Conservation (phyloP, 2,329 filamentous ascomycete species). For the Ceratocystis huliohia region DNA sequence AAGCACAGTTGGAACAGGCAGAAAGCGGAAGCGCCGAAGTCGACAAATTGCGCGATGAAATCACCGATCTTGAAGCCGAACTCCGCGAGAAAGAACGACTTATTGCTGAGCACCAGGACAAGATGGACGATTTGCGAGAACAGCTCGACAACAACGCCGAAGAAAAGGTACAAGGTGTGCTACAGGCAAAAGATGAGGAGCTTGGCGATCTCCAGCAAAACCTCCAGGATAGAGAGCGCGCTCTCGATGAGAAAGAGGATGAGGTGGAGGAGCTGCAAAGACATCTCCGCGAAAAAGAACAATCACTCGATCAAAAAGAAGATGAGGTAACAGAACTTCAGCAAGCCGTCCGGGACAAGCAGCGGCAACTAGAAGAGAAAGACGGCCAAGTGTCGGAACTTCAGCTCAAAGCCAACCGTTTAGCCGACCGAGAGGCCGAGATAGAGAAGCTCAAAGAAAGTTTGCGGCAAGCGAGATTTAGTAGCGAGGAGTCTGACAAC, state of each 20-base stretch:
- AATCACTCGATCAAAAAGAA: slow-evolving; percentile 13
- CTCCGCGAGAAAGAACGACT: slow-evolving; percentile 62
- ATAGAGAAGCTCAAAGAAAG: slow-evolving; percentile 18
- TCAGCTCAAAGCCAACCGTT: slow-evolving; percentile 12
- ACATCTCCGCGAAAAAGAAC: slow-evolving; percentile 12
- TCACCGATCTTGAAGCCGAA: slow-evolving; percentile 64
- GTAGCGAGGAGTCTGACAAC: slow-evolving; percentile 4
- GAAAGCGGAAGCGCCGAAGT: slow-evolving; percentile 14
- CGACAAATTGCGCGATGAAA: slow-evolving; percentile 53
- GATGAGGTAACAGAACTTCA: slow-evolving; percentile 31
- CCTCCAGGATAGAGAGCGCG: slow-evolving; percentile 12
- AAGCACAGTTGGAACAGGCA: slow-evolving; percentile 43
- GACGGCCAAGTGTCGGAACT: slow-evolving; percentile 12
- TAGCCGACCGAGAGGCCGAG: slow-evolving; percentile 17
- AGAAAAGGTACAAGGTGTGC: slow-evolving; percentile 39
- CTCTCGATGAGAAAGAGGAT: slow-evolving; percentile 15
- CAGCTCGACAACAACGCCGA: slow-evolving; percentile 34
- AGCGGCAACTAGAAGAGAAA: background rate
- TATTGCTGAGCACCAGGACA: slow-evolving; percentile 62
- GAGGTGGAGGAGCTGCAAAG: slow-evolving; percentile 31
- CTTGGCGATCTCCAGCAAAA: slow-evolving; percentile 26
- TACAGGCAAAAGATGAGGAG: slow-evolving; percentile 42
- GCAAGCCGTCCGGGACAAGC: slow-evolving; percentile 21
- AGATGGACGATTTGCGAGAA: slow-evolving; percentile 53
- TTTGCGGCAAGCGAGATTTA: slow-evolving; percentile 6